Evolutionary conservation across 2,329 filamentous ascomycete genomes (phyloP).

Genomic region (Fusarium marasasianum): DNA sequence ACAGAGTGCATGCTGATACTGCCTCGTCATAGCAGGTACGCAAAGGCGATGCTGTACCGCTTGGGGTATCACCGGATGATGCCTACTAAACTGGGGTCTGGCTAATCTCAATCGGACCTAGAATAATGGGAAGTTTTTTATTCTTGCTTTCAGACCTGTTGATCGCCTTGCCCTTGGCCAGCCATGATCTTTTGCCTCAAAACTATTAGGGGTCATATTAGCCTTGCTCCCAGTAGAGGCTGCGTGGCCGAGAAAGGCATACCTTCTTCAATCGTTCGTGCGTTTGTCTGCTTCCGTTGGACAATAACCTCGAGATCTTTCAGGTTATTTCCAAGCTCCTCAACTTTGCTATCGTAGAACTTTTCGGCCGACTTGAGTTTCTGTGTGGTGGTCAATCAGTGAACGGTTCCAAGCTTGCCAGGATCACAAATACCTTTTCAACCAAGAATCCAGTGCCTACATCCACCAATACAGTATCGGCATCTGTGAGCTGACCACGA

Average conservation of each 20-base stretch:
- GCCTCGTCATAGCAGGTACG: constrained; percentile 6
- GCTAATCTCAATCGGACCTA: constrained; percentile 1
- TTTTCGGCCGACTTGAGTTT: constrained; percentile 62
- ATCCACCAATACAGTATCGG: constrained; percentile 85
- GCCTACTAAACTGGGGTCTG: background rate
- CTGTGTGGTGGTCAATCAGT: constrained; percentile 46
- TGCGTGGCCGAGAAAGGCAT: constrained; percentile 30
- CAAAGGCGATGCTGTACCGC: constrained; percentile 5
- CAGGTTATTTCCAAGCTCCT: constrained; percentile 62
- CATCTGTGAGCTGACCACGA: constrained; percentile 78
- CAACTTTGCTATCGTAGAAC: constrained; percentile 67
- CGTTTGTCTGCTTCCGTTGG: constrained; percentile 80
- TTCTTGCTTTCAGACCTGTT: constrained; percentile 28
- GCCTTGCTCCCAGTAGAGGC: constrained; percentile 34
- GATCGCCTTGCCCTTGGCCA: constrained; percentile 42
- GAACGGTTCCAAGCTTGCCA: background rate
- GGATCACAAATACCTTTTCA: constrained; percentile 73
- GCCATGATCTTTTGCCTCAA: constrained; percentile 57
- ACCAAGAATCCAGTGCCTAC: constrained; percentile 94
- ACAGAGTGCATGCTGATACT: constrained; percentile 16
- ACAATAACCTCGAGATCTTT: constrained; percentile 67
- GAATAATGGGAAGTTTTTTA: background rate
- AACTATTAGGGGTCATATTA: constrained; percentile 47
- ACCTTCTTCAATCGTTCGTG: constrained; percentile 91
- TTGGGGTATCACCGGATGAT: background rate